A percentile compares a stretch with the other conserved stretches of the same genome.
phyloP scores from a whole-genome alignment of 768 basidiomycete genomes.

The Mycena maculata region DNA sequence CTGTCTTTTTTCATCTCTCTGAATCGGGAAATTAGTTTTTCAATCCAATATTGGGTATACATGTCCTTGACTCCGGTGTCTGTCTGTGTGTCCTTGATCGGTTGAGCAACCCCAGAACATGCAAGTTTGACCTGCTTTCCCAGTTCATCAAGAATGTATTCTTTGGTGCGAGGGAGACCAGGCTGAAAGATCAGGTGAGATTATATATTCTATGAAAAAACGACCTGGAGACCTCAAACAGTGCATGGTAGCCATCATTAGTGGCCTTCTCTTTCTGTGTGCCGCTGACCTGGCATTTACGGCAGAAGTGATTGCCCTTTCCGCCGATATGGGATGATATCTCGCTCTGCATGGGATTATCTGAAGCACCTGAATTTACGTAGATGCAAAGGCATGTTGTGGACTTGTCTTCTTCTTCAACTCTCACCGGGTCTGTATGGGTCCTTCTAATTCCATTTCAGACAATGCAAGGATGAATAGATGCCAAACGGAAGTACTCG shows the following conservation, averaged over 20 bases:
- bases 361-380: too few relatives aligned
- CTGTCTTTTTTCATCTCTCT: conserved; percentile 35
- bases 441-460: too few relatives aligned
- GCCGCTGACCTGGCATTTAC: conserved; percentile 7
- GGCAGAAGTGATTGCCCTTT: conserved; percentile 4
- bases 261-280: conserved; percentile 5
- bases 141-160: conserved; percentile 37
- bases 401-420: too few relatives aligned
- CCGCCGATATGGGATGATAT: conserved; percentile 6
- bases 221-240: conserved; percentile 8
- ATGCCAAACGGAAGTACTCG: too few relatives aligned
- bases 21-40: conserved; percentile 41
- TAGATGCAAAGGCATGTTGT: too few relatives aligned
- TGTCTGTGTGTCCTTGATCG: conserved; percentile 44
- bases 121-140: conserved; percentile 46
- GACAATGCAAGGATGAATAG: too few relatives aligned
- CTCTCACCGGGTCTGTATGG: too few relatives aligned
- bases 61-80: conserved; percentile 52
- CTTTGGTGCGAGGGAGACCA: conserved; percentile 34
- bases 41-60: conserved; percentile 53
- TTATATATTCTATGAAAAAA: conserved; percentile 48
- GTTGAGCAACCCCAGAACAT: conserved; percentile 44
- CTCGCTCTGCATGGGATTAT: too few relatives aligned
- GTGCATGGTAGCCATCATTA: not conserved
- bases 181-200: not conserved